Evolutionary conservation across 2,329 filamentous ascomycete genomes (phyloP).

Genomic region (Pseudogymnoascus sp.): DNA sequence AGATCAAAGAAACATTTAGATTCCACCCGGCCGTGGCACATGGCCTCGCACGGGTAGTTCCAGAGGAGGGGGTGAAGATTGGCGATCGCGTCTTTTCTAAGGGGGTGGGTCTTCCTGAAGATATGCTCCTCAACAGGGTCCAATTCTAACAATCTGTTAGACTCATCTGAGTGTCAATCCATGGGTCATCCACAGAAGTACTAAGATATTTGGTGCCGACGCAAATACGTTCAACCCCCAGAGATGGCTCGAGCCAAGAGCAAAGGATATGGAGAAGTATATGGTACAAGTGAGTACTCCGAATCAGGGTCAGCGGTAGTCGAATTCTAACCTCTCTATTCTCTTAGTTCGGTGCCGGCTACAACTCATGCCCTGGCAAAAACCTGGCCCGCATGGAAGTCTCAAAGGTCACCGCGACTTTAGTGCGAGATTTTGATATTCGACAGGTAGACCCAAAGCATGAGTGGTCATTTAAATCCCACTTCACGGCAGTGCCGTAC

Average conservation of each 20-base stretch:
- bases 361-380: conserved; percentile 29
- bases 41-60: conserved; percentile 20
- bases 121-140: background rate
- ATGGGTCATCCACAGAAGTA: conserved; percentile 28
- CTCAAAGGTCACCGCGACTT: conserved; percentile 27
- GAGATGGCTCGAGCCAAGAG: conserved; percentile 25
- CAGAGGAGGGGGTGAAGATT: conserved; percentile 26
- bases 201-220: conserved; percentile 27
- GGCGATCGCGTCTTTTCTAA: conserved; percentile 23
- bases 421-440: conserved; percentile 29
- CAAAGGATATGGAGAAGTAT: conserved; percentile 22
- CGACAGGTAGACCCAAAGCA: conserved; percentile 22
- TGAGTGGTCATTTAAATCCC: conserved; percentile 27
- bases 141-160: background rate
- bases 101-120: conserved; percentile 24
- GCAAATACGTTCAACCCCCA: conserved; percentile 27
- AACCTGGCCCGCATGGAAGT: conserved; percentile 31
- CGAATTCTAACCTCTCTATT: background rate
- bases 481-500: conserved; percentile 27
- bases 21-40: conserved; percentile 27
- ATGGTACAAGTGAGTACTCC: conserved; percentile 15
- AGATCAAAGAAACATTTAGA: conserved; percentile 30
- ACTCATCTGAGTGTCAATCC: conserved; percentile 22
- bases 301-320: no score
- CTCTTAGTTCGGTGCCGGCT: conserved; percentile 30